A percentile compares a stretch with the other conserved stretches of the same genome.
phyloP scores from a whole-genome alignment of 495 filamentous ascomycete genomes.

The Parathielavia appendiculata region DNA sequence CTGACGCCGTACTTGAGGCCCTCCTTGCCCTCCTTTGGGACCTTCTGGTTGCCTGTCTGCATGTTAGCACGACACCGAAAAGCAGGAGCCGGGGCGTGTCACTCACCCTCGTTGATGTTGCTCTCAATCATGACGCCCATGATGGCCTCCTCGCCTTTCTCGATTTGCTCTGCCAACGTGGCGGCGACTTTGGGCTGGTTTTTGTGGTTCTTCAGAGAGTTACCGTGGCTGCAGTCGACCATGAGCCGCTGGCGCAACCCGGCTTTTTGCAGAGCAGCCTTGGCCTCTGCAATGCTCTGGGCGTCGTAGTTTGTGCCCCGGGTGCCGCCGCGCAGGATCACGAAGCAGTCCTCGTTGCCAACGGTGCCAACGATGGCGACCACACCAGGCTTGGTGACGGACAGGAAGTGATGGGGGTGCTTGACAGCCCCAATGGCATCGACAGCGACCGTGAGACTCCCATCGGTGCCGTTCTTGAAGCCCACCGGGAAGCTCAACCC shows the following conservation, averaged over 20 bases:
- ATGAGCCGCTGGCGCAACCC: conserved; percentile 65
- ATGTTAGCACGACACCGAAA: conserved; percentile 17
- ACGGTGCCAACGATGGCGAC: conserved; percentile 93
- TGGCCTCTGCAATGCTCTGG: conserved; percentile 58
- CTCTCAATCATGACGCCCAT: conserved; percentile 99
- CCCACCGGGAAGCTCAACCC: conserved; percentile 95
- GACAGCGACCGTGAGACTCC: conserved; percentile 80
- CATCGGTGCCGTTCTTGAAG: conserved; percentile 99
- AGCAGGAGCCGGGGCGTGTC: background rate
- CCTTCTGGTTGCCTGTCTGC: conserved; percentile 75
- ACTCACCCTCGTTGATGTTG: conserved; percentile 82
- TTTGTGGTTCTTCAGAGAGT: conserved; percentile 91
- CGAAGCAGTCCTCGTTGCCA: conserved; percentile 97
- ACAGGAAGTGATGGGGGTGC: conserved; percentile 96
- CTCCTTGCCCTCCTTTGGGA: conserved; percentile 79
- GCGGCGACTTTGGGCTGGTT: conserved; percentile 96
- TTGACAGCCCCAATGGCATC: conserved; percentile 94
- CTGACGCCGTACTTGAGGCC: conserved; percentile 92
- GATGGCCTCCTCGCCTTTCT: conserved; percentile 75
- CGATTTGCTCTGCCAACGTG: conserved; percentile 75
- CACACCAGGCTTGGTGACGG: conserved; percentile 94
- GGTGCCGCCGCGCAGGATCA: conserved; percentile 91
- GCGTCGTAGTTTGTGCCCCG: conserved; percentile 91
- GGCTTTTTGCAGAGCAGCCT: conserved; percentile 30
- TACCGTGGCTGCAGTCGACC: conserved; percentile 98